Evolutionary conservation across 768 basidiomycete species (phyloP), one percentile per base, ranked within the genome.

Genomic region (Termitomyces sp.): DNA sequence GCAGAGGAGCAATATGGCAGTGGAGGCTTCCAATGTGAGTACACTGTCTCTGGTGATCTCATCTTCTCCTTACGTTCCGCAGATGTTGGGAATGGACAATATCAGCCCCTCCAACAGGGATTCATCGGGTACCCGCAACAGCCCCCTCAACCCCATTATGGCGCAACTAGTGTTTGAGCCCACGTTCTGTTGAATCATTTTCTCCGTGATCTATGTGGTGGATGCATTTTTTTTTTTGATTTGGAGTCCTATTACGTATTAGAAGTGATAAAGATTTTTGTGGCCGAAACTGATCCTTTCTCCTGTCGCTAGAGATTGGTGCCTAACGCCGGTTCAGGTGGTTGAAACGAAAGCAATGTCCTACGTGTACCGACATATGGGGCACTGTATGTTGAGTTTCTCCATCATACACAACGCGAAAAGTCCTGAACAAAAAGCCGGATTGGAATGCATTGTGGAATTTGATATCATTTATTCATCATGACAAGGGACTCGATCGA

Each of bases 1-100:
- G 93, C 92, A 0, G 89, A 92, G 66, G 91, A 92, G 66, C 80
- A 78, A 44, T 95, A 91, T 66, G 93, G 93, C 13, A 73, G 68
- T 6, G 91, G 89, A 20, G 88, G 88, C 34, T 94, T 85, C 76
- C 71, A 78, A 54, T 94, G 91, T 92, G 67, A 67, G 91, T 80
- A 9, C 31, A 50, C 30, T 12, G 20, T 34, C 33, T 22, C 11
- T 34, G 20, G 2, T 49, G 7, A 33, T 30, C 27, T 11, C 30
- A 11, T 49, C 6, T 18, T 20, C 31, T 39, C 20, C 63, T 22
- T 59, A 34, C 24, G 5, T 36, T 53, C 54, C 12, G 3, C 48
- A 79, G 78, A 79, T 63, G 56, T 74, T 53, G 78, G 78, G 37
- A 76, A 73, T 47, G 78, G 78, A 9, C 67, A 71, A 31, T 79